Conservation (phyloP, 164 flowering plant species). For the Cinnamomum chago region DNA sequence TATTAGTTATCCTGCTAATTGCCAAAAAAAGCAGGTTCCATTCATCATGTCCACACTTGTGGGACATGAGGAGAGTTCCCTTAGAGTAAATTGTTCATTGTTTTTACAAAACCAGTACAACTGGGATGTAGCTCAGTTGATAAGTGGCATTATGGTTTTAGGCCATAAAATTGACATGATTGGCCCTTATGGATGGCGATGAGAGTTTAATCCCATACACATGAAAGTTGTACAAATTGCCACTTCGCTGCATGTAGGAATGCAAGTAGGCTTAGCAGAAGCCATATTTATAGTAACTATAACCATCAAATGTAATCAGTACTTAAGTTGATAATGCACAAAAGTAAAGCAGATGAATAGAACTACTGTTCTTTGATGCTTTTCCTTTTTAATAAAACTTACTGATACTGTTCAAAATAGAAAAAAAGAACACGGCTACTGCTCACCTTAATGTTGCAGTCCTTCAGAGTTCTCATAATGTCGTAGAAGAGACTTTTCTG, state of each 20-base stretch:
- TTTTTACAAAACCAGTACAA: not conserved
- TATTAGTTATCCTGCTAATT: too few species aligned
- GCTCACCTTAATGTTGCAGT: conserved; percentile 57
- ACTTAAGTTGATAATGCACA: not conserved
- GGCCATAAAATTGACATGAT: not conserved
- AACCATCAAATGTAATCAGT: not conserved
- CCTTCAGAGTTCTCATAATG: conserved; percentile 68
- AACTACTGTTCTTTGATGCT: too few species aligned
- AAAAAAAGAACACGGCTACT: not conserved
- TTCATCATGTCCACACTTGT: not conserved
- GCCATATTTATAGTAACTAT: not conserved
- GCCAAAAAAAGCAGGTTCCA: not conserved
- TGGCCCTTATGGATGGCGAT: not conserved
- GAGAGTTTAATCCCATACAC: not conserved
- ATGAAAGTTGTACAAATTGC: not conserved
- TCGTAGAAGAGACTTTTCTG: conserved; percentile 83
- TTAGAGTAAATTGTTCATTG: not conserved
- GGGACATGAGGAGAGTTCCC: not conserved
- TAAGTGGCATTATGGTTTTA: not conserved
- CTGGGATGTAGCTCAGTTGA: not conserved
- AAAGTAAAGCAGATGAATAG: too few species aligned
- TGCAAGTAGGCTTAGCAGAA: not conserved
- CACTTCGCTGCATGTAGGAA: not conserved
- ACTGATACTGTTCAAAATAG: too few species aligned
- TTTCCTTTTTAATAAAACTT: too few species aligned